A percentile compares a stretch with the other conserved stretches of the same genome.
Conservation (phyloP, 768 basidiomycete species). For the Pleurotus cornucopiae region DNA sequence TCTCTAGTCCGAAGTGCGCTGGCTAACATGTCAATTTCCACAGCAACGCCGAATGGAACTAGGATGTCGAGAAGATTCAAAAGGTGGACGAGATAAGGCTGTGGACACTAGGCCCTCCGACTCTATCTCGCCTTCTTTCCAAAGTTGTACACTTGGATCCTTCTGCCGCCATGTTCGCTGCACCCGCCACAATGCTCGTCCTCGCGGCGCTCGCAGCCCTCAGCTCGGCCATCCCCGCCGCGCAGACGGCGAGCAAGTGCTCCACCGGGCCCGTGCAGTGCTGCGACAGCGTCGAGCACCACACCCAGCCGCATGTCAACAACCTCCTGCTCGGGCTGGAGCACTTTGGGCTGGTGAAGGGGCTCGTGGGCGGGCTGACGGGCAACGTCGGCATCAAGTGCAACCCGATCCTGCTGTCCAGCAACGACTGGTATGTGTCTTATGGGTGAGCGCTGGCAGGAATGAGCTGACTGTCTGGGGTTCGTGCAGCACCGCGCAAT, state of each 20-base stretch:
- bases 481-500: background rate
- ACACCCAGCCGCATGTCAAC: conserved; percentile 4
- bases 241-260: background rate
- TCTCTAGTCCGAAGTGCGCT: too few relatives aligned
- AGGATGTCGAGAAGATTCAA: too few relatives aligned
- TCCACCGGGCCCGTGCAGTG: conserved; percentile 1
- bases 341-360: background rate
- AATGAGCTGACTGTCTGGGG: background rate
- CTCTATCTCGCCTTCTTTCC: background rate
- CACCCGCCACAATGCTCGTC: background rate
- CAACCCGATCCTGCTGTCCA: background rate
- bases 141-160: conserved; percentile 2
- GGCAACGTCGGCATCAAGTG: conserved; percentile 7
- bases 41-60: too few relatives aligned
- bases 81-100: too few relatives aligned
- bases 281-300: conserved; percentile 8
- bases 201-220: conserved; percentile 5
- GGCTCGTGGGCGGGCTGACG: background rate
- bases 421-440: background rate
- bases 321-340: conserved; percentile 6
- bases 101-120: too few relatives aligned
- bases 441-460: background rate
- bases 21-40: too few relatives aligned
- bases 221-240: background rate
- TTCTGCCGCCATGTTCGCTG: background rate